These are phyloP conservation scores for Diplodia mutila DNA, from an alignment of 2,329 filamentous ascomycete genomes.

Conservation along the genomic window DNA sequence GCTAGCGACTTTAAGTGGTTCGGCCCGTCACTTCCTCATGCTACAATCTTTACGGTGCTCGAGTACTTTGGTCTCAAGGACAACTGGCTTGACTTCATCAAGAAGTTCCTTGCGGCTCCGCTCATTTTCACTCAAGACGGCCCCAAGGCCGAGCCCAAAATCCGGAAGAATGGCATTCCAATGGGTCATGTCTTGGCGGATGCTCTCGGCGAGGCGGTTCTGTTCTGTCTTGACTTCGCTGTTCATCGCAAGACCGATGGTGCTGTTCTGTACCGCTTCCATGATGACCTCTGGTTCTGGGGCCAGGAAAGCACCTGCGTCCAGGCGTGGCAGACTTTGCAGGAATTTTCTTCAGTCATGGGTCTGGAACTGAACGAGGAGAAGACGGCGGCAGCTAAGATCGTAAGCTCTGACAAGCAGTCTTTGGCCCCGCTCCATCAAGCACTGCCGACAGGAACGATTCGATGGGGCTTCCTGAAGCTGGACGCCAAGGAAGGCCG, in stretches of 20 bases:
- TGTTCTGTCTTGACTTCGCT: slow-evolving; percentile 69
- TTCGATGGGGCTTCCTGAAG: slow-evolving; percentile 64
- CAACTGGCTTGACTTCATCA: slow-evolving; percentile 37
- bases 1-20: slow-evolving; percentile 58
- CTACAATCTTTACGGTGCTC: slow-evolving; percentile 35
- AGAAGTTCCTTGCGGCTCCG: slow-evolving; percentile 56
- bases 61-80: slow-evolving; percentile 34
- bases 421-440: slow-evolving; percentile 29
- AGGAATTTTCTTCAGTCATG: slow-evolving; percentile 58
- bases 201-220: slow-evolving; percentile 61
- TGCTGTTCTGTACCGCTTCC: slow-evolving; percentile 61
- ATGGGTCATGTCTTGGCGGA: slow-evolving; percentile 63
- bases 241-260: slow-evolving; percentile 63
- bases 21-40: slow-evolving; percentile 35
- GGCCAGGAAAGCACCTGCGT: slow-evolving; percentile 57
- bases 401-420: slow-evolving; percentile 38
- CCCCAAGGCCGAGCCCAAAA: slow-evolving; percentile 46
- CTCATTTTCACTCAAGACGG: slow-evolving; percentile 62
- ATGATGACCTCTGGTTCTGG: slow-evolving; percentile 73
- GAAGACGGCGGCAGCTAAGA: slow-evolving; percentile 59
- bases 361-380: slow-evolving; percentile 62
- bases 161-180: slow-evolving; percentile 61
- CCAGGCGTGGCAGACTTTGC: slow-evolving; percentile 63
- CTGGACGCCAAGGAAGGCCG: slow-evolving; percentile 57
- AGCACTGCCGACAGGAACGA: slow-evolving; percentile 56